Conservation (phyloP, 768 basidiomycete species). For the Amanita thiersii region DNA sequence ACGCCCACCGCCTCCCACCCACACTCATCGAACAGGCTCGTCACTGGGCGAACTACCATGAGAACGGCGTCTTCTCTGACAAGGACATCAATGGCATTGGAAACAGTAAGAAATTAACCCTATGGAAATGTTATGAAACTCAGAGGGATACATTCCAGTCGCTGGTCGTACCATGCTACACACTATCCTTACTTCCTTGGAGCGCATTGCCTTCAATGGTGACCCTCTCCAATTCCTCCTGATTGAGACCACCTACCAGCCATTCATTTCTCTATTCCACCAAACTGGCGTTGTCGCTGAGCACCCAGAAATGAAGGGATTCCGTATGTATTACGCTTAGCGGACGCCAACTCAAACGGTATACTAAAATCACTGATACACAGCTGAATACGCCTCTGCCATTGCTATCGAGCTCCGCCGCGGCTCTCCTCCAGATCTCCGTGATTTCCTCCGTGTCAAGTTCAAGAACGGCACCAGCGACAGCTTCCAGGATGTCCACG, state of each 20-base stretch:
- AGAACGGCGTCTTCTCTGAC: constrained; percentile 66
- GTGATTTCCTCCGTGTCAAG: constrained; percentile 77
- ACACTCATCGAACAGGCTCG: constrained; percentile 68
- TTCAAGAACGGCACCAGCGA: constrained; percentile 75
- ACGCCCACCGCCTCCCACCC: constrained; percentile 74
- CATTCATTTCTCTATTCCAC: constrained; percentile 84
- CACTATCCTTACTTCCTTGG: constrained; percentile 62
- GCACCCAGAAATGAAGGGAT: constrained; percentile 49
- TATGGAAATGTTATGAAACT: not conserved
- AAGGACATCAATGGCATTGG: constrained; percentile 56
- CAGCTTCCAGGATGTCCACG: constrained; percentile 59
- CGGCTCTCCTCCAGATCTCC: constrained; percentile 64
- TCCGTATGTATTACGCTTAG: constrained; percentile 42
- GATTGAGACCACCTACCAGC: constrained; percentile 80
- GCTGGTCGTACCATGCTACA: constrained; percentile 75
- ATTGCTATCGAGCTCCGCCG: constrained; percentile 74
- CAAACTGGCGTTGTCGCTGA: constrained; percentile 55
- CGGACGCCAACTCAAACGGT: not conserved
- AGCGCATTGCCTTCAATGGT: constrained; percentile 71
- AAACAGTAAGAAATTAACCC: constrained; percentile 50
- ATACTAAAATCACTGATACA: constrained; percentile 3
- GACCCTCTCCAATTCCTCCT: constrained; percentile 76
- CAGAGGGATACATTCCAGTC: constrained; percentile 33
- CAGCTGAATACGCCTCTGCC: constrained; percentile 70
- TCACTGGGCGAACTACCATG: constrained; percentile 72